A percentile compares a stretch with the other conserved stretches of the same genome.
Evolutionary conservation across 495 filamentous ascomycete species (phyloP).

Genomic region (Parmelia sp.): DNA sequence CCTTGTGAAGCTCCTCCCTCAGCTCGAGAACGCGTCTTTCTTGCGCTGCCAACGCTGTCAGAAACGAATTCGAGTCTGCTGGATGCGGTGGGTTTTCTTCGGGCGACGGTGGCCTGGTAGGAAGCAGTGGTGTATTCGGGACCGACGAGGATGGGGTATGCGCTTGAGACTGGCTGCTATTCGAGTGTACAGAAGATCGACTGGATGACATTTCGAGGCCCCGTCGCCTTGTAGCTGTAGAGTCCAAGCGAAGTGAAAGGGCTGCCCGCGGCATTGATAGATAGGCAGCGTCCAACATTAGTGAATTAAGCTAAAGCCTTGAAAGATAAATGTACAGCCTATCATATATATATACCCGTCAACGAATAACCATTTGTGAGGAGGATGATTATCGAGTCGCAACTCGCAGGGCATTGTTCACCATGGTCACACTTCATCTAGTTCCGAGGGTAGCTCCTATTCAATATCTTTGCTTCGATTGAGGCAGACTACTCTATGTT

Average conservation of each 20-base stretch:
- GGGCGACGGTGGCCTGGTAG: slow-evolving; percentile 32
- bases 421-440: not conserved
- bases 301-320: not conserved
- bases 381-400: not conserved
- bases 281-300: not conserved
- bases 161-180: slow-evolving; percentile 26
- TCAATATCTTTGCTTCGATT: too few species aligned
- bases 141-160: slow-evolving; percentile 34
- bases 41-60: slow-evolving; percentile 84
- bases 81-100: slow-evolving; percentile 37
- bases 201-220: slow-evolving; percentile 40
- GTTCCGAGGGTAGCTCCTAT: too few species aligned
- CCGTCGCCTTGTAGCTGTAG: not conserved
- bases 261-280: not conserved
- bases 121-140: slow-evolving; percentile 35
- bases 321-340: not conserved
- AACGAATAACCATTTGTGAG: not conserved
- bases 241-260: slow-evolving; percentile 9
- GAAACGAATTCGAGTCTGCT: slow-evolving; percentile 65
- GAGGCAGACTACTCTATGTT: too few species aligned
- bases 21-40: slow-evolving; percentile 91
- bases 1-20: slow-evolving; percentile 74
- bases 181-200: slow-evolving; percentile 40
- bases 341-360: not conserved
- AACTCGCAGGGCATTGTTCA: not conserved